Evolutionary conservation across 2,329 filamentous ascomycete species (phyloP), one percentile per base, ranked within the genome.

Genomic region (Xylaria hypoxylon): DNA sequence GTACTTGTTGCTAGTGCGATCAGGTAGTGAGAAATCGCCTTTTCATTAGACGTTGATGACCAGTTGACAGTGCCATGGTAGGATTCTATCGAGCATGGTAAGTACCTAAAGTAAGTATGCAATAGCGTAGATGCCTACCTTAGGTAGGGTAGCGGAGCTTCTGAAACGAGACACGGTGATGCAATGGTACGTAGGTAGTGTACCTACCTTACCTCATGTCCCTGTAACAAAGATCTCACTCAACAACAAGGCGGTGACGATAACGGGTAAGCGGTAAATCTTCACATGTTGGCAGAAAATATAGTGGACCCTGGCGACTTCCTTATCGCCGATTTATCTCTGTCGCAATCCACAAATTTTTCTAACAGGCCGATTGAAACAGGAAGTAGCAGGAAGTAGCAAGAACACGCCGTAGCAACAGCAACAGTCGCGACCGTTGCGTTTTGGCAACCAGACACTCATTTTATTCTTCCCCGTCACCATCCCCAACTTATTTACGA

Each of bases 271-370:
- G 64, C 68, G 58, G 61, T 64, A 44, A 61, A 44, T 5, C n/a
- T 26, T 51, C 31, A 17, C 4, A 28, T 51, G 26, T 35, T 13
- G 65, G 64, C 67, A 68, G 63, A 65, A 70, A 62, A 48, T 8
- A 10, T 45, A 3, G 31, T 45, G 48, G 48, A 24, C 42, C 58
- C 40, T 47, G 40, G 45, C 48, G 45, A 45, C 60, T 63, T 67
- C 60, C 63, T 64, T 64, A 65, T 62, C 68, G 44, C 17, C 6
- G 6, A 33, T 28, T 63, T 68, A 68, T 69, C 64, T 63, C 52
- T 26, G 42, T 58, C 55, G 56, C 59, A 66, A 64, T 48, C 68
- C 64, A 61, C 60, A 64, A 69, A 69, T 55, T 68, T 69, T 72
- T 68, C 60, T 58, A 24, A 24, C 65, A 38, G 31, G 10, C 13